phyloP scores from a whole-genome alignment of 768 basidiomycete species.

The Porpolomopsis calyptriformis region DNA sequence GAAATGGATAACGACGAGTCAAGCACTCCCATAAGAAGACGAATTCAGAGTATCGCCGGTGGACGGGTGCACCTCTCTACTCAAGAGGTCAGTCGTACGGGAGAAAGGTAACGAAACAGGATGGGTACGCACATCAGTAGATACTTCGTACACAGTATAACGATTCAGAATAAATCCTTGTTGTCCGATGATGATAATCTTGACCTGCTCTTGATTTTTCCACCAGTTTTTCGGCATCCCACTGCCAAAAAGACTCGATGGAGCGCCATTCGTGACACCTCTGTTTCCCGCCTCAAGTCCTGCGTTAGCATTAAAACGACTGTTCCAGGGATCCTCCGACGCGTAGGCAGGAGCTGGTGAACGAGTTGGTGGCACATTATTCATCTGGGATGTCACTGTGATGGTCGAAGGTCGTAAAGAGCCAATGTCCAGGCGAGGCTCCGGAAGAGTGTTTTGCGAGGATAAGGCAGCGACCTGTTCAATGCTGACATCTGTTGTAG shows the following conservation, averaged over 20 bases:
- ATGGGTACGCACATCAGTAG: slow-evolving; percentile 55
- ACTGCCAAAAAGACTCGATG: slow-evolving; percentile 56
- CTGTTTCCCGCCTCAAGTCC: background rate
- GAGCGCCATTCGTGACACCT: slow-evolving; percentile 30
- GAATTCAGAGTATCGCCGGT: slow-evolving; percentile 90
- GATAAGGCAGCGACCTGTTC: slow-evolving; percentile 72
- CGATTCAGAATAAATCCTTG: slow-evolving; percentile 89
- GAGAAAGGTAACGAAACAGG: background rate
- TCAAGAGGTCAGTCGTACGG: background rate
- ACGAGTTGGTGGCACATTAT: slow-evolving; percentile 27
- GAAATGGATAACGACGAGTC: slow-evolving; percentile 83
- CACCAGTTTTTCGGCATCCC: slow-evolving; percentile 79
- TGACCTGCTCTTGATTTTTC: slow-evolving; percentile 67
- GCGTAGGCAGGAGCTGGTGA: slow-evolving; percentile 40
- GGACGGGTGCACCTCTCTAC: slow-evolving; percentile 58
- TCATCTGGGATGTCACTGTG: slow-evolving; percentile 37
- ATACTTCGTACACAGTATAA: slow-evolving; percentile 74
- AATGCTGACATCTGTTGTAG: slow-evolving; percentile 55
- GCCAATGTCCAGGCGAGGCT: slow-evolving; percentile 58
- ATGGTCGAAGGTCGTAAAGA: slow-evolving; percentile 39
- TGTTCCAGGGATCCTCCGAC: slow-evolving; percentile 63
- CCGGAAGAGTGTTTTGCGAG: slow-evolving; percentile 67
- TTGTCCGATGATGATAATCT: slow-evolving; percentile 68
- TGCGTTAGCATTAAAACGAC: slow-evolving; percentile 21
- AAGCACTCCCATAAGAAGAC: slow-evolving; percentile 83